Base-by-base conservation (phyloP, 2,329 filamentous ascomycete species). In the Curvularia eragrostidis region DNA sequence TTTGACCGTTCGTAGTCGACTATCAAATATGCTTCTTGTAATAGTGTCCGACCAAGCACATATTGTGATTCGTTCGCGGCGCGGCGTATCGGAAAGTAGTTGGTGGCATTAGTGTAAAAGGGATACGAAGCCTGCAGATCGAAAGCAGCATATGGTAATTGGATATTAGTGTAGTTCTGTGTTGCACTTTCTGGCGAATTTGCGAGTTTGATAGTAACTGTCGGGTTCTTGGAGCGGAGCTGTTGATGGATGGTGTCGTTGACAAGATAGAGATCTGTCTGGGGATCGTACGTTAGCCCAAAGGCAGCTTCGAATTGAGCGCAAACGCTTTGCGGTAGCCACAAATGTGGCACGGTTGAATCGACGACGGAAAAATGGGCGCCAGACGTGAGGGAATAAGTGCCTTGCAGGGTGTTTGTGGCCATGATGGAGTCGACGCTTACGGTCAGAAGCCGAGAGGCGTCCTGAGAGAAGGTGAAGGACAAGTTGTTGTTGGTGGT, bases 51-150 rank as follows among this genome's bases (percentile, higher is more conserved):
- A 7, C 89, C 89, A 28, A 91, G 82, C 15, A 87, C 84, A 68
- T 86, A 83, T 64, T 85, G 81, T 19, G 80, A 79, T 42, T 82
- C 80, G 60, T 84, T 82, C 34, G 82, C 72, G 13, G 85, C 79
- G 55, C 84, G 84, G 62, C 85, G 83, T 43, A 91, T 80, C 3
- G 88, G 87, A 58, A 91, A 91, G 68, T 91, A 91, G 19, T 57
- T 84, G 3, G 86, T 88, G 38, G 87, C 83, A 64, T 88, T 88
- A 54, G 85, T 77, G 13, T 89, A 77, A 8, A 82, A 84, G 69
- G 80, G 69, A 83, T 86, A 79, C 2, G 81, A 79, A 18, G 77
- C 67, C 54, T 78, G 69, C 3, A 82, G 71, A 59, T 83, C 80
- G 63, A 83, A 83, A 4, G 81, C 79, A 8, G 75, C 75, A 62